A percentile compares a stretch with the other conserved stretches of the same genome.
Conservation (phyloP, 495 filamentous ascomycete species). For the Tetracladium marchalianum region DNA sequence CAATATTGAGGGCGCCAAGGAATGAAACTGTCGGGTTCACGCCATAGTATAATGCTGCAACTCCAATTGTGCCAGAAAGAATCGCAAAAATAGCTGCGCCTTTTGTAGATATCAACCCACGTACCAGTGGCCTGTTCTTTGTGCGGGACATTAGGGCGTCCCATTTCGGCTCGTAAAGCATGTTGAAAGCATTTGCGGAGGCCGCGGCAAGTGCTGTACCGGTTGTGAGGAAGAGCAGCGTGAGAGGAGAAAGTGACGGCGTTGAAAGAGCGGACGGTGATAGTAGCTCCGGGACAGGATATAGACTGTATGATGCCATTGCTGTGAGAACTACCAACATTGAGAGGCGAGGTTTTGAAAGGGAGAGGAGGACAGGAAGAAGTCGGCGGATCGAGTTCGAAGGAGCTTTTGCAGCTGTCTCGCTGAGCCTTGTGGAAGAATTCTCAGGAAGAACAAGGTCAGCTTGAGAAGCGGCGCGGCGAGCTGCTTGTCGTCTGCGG, state of each 20-base stretch:
- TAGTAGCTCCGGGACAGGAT: constrained; percentile 72
- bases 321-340: constrained; percentile 87
- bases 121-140: constrained; percentile 78
- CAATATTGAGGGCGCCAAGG: constrained; percentile 76
- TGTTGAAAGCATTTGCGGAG: constrained; percentile 89
- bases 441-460: constrained; percentile 15
- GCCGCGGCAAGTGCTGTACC: constrained; percentile 81
- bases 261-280: constrained; percentile 59
- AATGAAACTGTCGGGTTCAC: constrained; percentile 90
- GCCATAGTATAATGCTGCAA: constrained; percentile 65
- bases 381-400: constrained; percentile 58
- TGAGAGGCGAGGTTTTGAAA: constrained; percentile 89
- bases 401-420: constrained; percentile 8
- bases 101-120: constrained; percentile 63
- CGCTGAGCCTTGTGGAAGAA: constrained; percentile 14
- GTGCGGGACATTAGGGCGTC: constrained; percentile 91
- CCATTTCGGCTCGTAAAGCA: constrained; percentile 86
- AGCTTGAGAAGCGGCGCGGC: constrained; percentile 2
- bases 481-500: constrained; percentile 15
- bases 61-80: constrained; percentile 53
- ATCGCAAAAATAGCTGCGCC: constrained; percentile 75
- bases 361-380: constrained; percentile 76
- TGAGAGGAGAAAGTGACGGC: constrained; percentile 81
- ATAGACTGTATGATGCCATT: constrained; percentile 85
- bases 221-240: constrained; percentile 81